Conservation (phyloP, 176 grass and related monocot species). For the Paspalum vaginatum region DNA sequence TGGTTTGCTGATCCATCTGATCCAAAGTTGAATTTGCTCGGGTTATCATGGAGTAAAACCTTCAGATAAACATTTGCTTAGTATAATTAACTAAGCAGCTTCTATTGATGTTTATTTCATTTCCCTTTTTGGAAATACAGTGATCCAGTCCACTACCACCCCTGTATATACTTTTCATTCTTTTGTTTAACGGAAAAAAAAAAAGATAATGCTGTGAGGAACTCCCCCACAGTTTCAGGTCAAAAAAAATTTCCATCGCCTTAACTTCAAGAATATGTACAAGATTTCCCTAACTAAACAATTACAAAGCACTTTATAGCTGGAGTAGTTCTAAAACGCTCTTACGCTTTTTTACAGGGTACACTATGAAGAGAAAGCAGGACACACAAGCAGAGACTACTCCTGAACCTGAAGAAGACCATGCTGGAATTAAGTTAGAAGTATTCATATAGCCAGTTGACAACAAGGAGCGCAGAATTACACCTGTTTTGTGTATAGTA, state of each 20-base stretch:
- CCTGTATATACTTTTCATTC: not conserved
- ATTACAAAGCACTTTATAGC: not conserved
- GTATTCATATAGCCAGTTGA: not conserved
- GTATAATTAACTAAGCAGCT: not conserved
- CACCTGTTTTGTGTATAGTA: not conserved
- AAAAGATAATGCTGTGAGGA: not conserved
- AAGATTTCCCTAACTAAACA: not conserved
- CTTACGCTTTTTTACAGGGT: not conserved
- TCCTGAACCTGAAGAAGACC: constrained; percentile 29
- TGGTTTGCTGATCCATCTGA: not conserved
- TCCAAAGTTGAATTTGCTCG: not conserved
- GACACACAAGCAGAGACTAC: constrained; percentile 17
- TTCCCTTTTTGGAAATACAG: not conserved
- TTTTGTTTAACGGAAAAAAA: not conserved
- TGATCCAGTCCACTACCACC: not conserved
- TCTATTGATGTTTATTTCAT: not conserved
- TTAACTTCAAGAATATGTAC: not conserved
- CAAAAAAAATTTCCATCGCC: not conserved
- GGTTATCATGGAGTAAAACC: not conserved
- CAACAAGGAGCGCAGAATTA: not conserved
- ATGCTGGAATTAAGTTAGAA: constrained; percentile 7
- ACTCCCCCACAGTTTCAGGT: not conserved
- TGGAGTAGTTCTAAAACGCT: not conserved
- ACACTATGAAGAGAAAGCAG: not conserved
- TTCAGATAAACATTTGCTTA: constrained; percentile 2